Percentiles rank a stretch among this genome's conserved stretches.
Evolutionary conservation across 352 stramenopile genomes (phyloP).

Genomic region (Pythium vanterpoolii): DNA sequence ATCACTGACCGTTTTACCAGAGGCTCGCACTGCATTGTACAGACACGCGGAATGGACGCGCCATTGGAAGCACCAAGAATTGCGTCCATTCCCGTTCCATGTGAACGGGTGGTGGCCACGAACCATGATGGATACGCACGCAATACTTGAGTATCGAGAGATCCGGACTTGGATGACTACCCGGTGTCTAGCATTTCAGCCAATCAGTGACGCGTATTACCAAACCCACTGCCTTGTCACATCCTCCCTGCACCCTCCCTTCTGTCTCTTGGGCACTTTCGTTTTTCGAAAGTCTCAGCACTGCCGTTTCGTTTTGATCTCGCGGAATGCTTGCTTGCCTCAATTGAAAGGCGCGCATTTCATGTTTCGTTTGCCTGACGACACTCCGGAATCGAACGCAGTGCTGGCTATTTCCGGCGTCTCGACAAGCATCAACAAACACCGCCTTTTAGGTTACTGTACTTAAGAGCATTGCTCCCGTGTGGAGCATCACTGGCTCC

Average conservation of each 20-base stretch:
- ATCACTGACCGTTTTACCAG: too few species aligned
- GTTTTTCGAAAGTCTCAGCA: too few species aligned
- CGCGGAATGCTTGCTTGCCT: too few species aligned
- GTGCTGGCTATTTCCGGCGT: conserved; percentile 5
- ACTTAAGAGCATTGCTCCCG: too few species aligned
- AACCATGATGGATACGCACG: neutral
- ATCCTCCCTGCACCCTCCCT: neutral
- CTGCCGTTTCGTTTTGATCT: too few species aligned
- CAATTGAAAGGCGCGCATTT: too few species aligned
- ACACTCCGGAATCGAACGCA: neutral
- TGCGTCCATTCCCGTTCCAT: too few species aligned
- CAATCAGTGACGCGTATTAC: neutral
- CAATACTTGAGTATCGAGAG: neutral
- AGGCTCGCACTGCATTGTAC: too few species aligned
- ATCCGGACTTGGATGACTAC: neutral
- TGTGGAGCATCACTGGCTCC: too few species aligned
- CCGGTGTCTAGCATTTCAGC: neutral
- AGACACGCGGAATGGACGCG: too few species aligned
- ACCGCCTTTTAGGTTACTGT: neutral
- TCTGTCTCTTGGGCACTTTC: neutral
- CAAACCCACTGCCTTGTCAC: neutral
- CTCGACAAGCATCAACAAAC: neutral
- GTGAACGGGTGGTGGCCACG: neutral
- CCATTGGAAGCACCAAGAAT: neutral
- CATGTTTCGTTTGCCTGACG: too few species aligned